Percentiles rank a stretch among this genome's conserved stretches.
These are phyloP conservation scores for Aureobasidium zeae DNA, from an alignment of 2,329 filamentous ascomycete genomes.

Conservation along the genomic window DNA sequence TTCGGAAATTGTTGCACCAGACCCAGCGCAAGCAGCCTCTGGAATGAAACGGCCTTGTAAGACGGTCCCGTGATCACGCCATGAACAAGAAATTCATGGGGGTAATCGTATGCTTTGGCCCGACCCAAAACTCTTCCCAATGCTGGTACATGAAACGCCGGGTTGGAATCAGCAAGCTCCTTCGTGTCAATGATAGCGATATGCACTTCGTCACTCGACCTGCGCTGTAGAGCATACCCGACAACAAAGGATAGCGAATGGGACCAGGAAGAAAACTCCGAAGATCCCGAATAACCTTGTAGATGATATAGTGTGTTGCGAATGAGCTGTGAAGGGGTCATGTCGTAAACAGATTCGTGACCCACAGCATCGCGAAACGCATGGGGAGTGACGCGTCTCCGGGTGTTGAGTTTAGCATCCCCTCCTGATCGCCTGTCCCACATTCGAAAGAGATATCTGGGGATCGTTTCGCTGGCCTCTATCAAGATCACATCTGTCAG, in stretches of 20 bases:
- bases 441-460: constrained; percentile 12
- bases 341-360: constrained; percentile 6
- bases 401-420: neutral
- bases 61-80: neutral
- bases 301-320: neutral
- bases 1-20: neutral
- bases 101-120: neutral
- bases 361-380: neutral
- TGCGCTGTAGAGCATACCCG: neutral
- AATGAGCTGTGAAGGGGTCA: neutral
- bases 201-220: neutral
- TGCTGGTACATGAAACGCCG: constrained; percentile 1
- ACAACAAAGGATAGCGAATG: constrained; percentile 2
- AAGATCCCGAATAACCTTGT: neutral
- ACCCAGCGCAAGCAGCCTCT: neutral
- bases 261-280: constrained; percentile 8
- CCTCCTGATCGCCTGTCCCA: neutral
- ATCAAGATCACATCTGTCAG: neutral
- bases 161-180: neutral
- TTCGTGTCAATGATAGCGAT: constrained; percentile 10
- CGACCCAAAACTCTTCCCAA: neutral
- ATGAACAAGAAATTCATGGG: neutral
- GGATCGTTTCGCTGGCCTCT: constrained; percentile 5
- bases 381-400: neutral
- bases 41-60: neutral